Percentiles rank a stretch among this genome's conserved stretches.
Evolutionary conservation across 805 yeast genomes (phyloP).

Genomic region (Pichia pseudocactophila): DNA sequence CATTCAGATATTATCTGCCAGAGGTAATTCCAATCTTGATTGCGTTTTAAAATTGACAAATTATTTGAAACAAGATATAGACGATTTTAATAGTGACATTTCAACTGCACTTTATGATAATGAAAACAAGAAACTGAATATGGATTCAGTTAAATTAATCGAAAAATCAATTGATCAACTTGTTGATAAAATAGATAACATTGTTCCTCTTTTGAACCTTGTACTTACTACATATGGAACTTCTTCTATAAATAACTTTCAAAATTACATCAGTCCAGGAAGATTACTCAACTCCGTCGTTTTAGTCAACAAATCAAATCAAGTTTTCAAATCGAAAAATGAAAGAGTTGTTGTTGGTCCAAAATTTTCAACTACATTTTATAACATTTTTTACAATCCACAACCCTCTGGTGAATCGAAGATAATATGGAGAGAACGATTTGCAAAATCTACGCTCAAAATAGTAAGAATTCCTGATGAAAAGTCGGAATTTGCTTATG

Average conservation of each 20-base stretch:
- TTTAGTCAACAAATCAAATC: constrained; percentile 33
- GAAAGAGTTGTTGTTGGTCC: constrained; percentile 45
- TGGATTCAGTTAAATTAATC: constrained; percentile 34
- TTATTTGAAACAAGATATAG: constrained; percentile 49
- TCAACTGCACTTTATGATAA: constrained; percentile 27
- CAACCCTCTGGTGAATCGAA: constrained; percentile 31
- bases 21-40: constrained; percentile 51
- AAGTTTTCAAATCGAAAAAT: constrained; percentile 9
- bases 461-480: constrained; percentile 26
- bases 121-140: constrained; percentile 16
- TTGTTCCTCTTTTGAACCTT: constrained; percentile 58
- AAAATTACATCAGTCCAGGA: constrained; percentile 49
- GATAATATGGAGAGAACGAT: constrained; percentile 68
- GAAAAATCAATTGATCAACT: constrained; percentile 42
- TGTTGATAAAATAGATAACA: constrained; percentile 48
- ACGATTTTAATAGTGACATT: constrained; percentile 44
- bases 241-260: constrained; percentile 40
- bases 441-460: constrained; percentile 43
- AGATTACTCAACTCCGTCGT: constrained; percentile 55
- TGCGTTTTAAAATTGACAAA: constrained; percentile 45
- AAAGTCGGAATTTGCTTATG: constrained; percentile 31
- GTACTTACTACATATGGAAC: constrained; percentile 65
- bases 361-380: constrained; percentile 44
- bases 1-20: constrained; percentile 50
- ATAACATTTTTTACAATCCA: constrained; percentile 54